Base-by-base conservation (phyloP, 2,329 filamentous ascomycete genomes). In the Neospermospora avenae region DNA sequence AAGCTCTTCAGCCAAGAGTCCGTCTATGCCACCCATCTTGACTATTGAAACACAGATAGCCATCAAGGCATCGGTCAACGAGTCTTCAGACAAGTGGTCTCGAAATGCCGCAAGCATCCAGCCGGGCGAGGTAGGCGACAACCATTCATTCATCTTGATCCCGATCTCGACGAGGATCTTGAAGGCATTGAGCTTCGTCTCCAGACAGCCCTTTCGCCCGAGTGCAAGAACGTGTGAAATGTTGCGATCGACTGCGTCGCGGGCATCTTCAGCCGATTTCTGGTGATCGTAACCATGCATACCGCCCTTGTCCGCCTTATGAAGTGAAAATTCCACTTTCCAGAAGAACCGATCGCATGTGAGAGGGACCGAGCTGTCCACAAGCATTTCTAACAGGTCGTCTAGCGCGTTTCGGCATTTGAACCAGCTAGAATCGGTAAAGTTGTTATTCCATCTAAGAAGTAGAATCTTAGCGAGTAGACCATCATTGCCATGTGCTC, bases 1-100 rank as follows among this genome's bases (percentile, higher is more conserved):
- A 22, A 63, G 41, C 25, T 59, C 39, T n/a, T 49, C 24, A 28
- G 57, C 28, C 16, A 44, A 41, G 11, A 58, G 35, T 7, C 55
- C 42, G 25, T 55, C n/a, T 11, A 31, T 42, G 34, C 48, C 49
- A 20, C 57, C 51, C 11, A 41, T 41, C 39, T 54, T 53, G 14
- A 49, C 44, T 3, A 61, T 46, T 13, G 58, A 60, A 34, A 45
- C 45, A 20, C 60, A 58, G 6, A 65, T 51, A 14, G 37, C 16
- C 34, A 57, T 24, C 60, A 65, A 56, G 13, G 56, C 51, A 49
- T 60, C 61, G 10, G 58, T 61, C 13, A 61, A 37, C 6, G 58
- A 44, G 46, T 55, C 57, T 44, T 65, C 61, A 1, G 58, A 57
- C 18, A 61, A 39, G 3, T 65, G 58, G 20, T 63, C 56, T 11